Percentiles rank a stretch among this genome's conserved stretches.
Conservation (phyloP, 768 basidiomycete genomes). For the Pisolithus marmoratus region DNA sequence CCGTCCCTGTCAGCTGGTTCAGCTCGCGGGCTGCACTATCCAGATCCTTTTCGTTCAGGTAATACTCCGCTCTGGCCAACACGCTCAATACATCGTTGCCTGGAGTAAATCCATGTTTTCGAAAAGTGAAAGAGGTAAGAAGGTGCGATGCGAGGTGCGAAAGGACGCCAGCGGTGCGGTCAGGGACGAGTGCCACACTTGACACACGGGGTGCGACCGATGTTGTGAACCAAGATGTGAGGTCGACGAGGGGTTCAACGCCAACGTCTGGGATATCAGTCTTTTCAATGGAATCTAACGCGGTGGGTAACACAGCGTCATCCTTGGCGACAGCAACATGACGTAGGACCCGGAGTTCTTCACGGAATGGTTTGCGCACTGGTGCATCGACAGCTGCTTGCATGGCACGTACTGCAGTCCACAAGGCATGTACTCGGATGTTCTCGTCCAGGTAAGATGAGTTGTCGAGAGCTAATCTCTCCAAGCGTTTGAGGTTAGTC, state of each 20-base stretch:
- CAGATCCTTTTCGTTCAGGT: conserved; percentile 88
- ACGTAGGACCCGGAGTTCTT: conserved; percentile 79
- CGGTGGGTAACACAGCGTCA: conserved; percentile 59
- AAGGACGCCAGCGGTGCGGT: conserved; percentile 81
- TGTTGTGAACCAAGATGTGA: conserved; percentile 85
- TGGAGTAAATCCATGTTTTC: conserved; percentile 60
- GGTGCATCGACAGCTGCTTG: conserved; percentile 59
- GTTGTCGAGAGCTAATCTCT: conserved; percentile 88
- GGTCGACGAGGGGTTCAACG: conserved; percentile 84
- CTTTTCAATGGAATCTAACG: conserved; percentile 62
- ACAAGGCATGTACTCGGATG: conserved; percentile 84
- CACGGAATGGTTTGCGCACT: conserved; percentile 77
- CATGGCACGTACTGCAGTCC: conserved; percentile 87
- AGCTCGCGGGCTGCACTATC: conserved; percentile 79
- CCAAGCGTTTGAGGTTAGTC: conserved; percentile 83
- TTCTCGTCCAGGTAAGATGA: conserved; percentile 89
- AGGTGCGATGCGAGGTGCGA: conserved; percentile 80
- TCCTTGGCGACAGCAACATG: conserved; percentile 68
- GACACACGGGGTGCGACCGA: conserved; percentile 80
- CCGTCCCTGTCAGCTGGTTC: conserved; percentile 83
- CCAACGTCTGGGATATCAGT: conserved; percentile 74
- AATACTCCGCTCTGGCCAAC: conserved; percentile 82
- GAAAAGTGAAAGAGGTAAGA: conserved; percentile 73
- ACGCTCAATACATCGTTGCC: conserved; percentile 86
- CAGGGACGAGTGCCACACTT: conserved; percentile 89